Evolutionary conservation across 371 early-diverging fungal species (phyloP).

Genomic region (Haplosporangium sp.): DNA sequence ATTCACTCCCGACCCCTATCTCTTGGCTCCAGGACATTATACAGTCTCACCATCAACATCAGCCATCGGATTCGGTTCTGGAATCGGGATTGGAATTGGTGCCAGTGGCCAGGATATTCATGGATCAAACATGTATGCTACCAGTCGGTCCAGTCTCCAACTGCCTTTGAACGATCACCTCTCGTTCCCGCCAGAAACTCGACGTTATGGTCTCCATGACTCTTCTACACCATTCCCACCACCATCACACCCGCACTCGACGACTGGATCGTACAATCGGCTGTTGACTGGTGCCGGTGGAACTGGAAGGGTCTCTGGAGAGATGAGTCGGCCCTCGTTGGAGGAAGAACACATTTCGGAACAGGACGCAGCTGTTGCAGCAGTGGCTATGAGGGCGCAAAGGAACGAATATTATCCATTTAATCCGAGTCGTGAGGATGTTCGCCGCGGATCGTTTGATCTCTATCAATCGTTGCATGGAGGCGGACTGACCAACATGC

Average conservation of each 20-base stretch:
- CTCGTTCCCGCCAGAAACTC: constrained; percentile 39
- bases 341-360: constrained; percentile 43
- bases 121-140: constrained; percentile 24
- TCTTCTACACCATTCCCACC: constrained; percentile 21
- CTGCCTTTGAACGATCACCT: constrained; percentile 48
- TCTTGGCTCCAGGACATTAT: constrained; percentile 10
- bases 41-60: no score
- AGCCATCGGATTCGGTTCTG: constrained; percentile 1
- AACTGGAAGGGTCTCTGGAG: constrained; percentile 12
- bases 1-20: constrained; percentile 27
- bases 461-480: constrained; percentile 17
- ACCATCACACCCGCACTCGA: constrained; percentile 1
- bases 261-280: constrained; percentile 29
- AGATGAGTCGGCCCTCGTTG: constrained; percentile 30
- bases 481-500: neutral
- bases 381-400: constrained; percentile 42
- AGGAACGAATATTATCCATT: constrained; percentile 11
- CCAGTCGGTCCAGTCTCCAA: constrained; percentile 49
- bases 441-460: constrained; percentile 38
- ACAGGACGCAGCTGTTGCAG: constrained; percentile 52
- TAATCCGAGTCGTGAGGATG: constrained; percentile 21
- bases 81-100: constrained; percentile 22
- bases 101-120: constrained; percentile 31
- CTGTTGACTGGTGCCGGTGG: constrained; percentile 7
- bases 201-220: constrained; percentile 43